Evolutionary conservation across 2,329 filamentous ascomycete species (phyloP), one percentile per base, ranked within the genome.

Genomic region (Trichoderma oligosporum): DNA sequence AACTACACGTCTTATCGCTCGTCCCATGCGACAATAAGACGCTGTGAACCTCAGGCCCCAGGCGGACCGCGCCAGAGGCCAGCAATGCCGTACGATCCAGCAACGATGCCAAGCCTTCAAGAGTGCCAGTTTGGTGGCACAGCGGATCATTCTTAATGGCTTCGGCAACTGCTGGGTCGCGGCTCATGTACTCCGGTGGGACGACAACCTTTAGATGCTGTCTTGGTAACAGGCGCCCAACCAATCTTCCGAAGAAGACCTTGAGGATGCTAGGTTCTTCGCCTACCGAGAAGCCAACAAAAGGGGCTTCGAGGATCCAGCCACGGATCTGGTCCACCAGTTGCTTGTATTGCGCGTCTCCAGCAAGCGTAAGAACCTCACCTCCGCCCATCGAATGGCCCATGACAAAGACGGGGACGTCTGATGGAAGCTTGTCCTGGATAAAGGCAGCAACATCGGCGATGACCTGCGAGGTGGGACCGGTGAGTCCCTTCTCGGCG

Each of bases 301-400:
- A 90, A 1, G 92, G 91, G n/a, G 82, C 78, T 71, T 91, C 87
- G 12, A 88, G 77, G 33, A 96, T 68, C 77, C 87, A 90, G 20
- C 91, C 91, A 44, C 85, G 79, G 46, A 96, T 80, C 58, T 80
- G 76, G 33, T 74, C 70, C 39, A 83, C 78, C 11, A 89, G 69
- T 14, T 82, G 79, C 41, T 74, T 72, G 68, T 84, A 80, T 56
- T 70, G 60, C 1, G 77, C 70, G 54, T 79, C 75, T 56, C 75
- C 78, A 22, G 80, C 79, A 20, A 87, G 70, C 41, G 82, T 84
- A 7, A 96, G 75, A 5, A 85, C 82, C 72, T 95, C 82, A 22
- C 85, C 89, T 59, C 92, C 92, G 62, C 92, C 92, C 90, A 96
- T 96, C 20, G 87, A 91, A 73, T 96, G 91, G 53, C 92, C 92